Evolutionary conservation across 2,329 filamentous ascomycete genomes (phyloP).

Genomic region (Aspergillus sp.): DNA sequence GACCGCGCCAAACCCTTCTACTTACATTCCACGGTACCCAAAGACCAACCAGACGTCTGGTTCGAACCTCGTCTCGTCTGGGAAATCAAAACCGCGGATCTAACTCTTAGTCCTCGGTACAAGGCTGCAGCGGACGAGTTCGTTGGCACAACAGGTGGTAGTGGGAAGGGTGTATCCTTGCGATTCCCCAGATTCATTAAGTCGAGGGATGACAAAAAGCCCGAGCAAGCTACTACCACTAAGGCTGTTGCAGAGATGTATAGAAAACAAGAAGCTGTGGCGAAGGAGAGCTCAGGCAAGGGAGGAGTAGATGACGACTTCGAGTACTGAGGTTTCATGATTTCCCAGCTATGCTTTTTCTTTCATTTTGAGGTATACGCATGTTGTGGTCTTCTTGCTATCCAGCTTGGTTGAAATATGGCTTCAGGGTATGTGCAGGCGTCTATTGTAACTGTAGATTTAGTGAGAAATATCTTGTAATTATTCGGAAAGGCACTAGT

Average conservation of each 20-base stretch:
- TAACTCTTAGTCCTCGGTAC: conserved; percentile 90
- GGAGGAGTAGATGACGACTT: conserved; percentile 95
- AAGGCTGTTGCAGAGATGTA: conserved; percentile 96
- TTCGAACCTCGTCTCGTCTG: conserved; percentile 93
- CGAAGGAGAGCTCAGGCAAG: conserved; percentile 80
- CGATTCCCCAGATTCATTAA: conserved; percentile 93
- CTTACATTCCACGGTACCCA: conserved; percentile 74
- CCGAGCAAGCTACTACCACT: conserved; percentile 81
- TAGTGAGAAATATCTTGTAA: not conserved
- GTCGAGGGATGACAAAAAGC: conserved; percentile 90
- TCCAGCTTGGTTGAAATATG: no score
- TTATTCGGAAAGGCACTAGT: not conserved
- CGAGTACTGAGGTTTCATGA: conserved; percentile 67
- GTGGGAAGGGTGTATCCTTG: conserved; percentile 75
- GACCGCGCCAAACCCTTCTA: conserved; percentile 94
- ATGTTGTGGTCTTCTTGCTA: no score
- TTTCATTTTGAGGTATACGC: not conserved
- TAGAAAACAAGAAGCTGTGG: conserved; percentile 84
- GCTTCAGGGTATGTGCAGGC: no score
- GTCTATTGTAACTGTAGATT: no score
- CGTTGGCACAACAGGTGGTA: conserved; percentile 66
- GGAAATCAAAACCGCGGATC: conserved; percentile 96
- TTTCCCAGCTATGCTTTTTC: not conserved
- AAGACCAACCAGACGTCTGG: conserved; percentile 98
- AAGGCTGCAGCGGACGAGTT: conserved; percentile 85